Evolutionary conservation across 495 filamentous ascomycete species (phyloP).

Genomic region (Daldinia loculata): DNA sequence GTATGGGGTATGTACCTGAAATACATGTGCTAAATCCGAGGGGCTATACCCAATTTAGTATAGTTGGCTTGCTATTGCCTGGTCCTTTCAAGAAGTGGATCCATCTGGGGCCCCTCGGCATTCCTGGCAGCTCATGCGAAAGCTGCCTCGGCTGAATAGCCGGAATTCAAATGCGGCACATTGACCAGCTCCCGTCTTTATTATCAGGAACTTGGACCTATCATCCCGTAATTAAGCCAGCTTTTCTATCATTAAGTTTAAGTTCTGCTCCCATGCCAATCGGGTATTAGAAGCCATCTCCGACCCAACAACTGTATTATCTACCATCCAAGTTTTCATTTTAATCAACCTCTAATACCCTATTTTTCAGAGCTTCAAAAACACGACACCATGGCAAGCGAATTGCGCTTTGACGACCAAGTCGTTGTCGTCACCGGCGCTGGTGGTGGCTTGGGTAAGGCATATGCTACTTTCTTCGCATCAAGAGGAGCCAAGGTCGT

Average conservation of each 20-base stretch:
- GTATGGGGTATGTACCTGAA: constrained; percentile 11
- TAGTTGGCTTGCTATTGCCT: not conserved
- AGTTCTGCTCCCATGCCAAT: constrained; percentile 17
- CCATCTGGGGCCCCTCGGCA: constrained; percentile 45
- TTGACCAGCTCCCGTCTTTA: constrained; percentile 30
- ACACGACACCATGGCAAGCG: constrained; percentile 68
- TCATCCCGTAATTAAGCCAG: constrained; percentile 5
- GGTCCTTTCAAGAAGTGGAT: constrained; percentile 1
- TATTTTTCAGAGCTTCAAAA: constrained; percentile 32
- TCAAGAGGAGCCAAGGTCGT: constrained; percentile 94
- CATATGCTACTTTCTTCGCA: constrained; percentile 91
- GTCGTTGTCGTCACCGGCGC: constrained; percentile 97
- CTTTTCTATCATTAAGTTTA: constrained; percentile 18
- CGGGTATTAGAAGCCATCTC: constrained; percentile 17
- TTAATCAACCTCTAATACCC: constrained; percentile 19
- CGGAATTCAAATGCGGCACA: constrained; percentile 43
- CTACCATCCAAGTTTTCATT: not conserved
- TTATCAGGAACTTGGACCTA: constrained; percentile 28
- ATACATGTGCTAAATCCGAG: constrained; percentile 5
- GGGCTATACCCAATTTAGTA: constrained; percentile 16
- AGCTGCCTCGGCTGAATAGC: constrained; percentile 50
- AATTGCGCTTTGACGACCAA: constrained; percentile 92
- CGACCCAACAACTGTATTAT: not conserved
- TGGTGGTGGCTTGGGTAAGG: constrained; percentile 92
- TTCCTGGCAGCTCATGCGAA: constrained; percentile 41